Conservation (phyloP, 495 filamentous ascomycete species). For the Trypethelium eluteriae region DNA sequence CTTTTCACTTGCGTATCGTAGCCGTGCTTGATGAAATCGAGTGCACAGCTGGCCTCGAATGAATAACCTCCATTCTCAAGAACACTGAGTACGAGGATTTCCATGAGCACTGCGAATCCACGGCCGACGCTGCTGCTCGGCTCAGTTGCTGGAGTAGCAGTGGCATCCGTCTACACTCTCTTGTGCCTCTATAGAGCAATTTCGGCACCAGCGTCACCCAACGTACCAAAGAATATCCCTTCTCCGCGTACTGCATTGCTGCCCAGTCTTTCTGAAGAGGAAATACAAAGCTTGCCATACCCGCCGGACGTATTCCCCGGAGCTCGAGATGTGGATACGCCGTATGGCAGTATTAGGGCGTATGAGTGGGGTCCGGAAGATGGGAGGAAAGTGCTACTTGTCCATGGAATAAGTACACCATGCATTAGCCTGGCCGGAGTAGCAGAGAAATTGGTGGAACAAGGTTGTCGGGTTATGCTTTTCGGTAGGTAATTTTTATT, state of each 20-base stretch:
- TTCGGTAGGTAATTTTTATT: conserved; percentile 48
- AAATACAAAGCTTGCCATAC: conserved; percentile 53
- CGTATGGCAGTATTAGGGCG: conserved; percentile 72
- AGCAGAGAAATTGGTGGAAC: conserved; percentile 60
- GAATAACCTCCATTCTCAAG: background rate
- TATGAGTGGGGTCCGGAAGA: conserved; percentile 87
- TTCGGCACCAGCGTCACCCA: background rate
- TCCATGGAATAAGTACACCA: conserved; percentile 84
- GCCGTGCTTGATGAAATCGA: no score
- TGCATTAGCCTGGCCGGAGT: conserved; percentile 62
- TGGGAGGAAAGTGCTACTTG: conserved; percentile 68
- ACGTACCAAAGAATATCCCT: background rate
- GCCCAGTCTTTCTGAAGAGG: conserved; percentile 36
- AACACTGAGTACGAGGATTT: background rate
- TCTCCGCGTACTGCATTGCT: background rate
- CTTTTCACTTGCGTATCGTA: no score
- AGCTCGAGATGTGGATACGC: conserved; percentile 61
- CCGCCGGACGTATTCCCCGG: conserved; percentile 70
- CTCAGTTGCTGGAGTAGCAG: background rate
- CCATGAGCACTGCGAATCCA: background rate
- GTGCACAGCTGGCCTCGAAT: no score
- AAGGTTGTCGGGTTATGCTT: conserved; percentile 75
- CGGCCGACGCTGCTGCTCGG: background rate
- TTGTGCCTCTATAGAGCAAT: background rate
- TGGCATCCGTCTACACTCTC: background rate